A percentile compares a stretch with the other conserved stretches of the same genome.
Conservation (phyloP, 2,329 filamentous ascomycete genomes). For the Ceratocystiopsis brevicomis region DNA sequence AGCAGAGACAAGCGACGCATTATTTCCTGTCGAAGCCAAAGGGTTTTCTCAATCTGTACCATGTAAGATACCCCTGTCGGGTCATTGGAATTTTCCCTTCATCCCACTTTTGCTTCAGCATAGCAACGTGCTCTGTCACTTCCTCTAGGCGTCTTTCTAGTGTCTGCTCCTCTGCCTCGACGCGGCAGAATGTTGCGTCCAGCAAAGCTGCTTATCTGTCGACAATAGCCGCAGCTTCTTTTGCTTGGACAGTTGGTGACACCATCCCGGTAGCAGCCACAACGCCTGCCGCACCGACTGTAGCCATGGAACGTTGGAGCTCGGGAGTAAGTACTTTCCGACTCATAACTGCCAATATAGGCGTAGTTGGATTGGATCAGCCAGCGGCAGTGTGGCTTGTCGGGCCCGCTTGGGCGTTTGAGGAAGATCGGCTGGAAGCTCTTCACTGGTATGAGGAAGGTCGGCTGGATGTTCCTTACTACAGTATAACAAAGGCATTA, state of each 20-base stretch:
- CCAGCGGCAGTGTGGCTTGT: no score
- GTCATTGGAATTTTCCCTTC: neutral
- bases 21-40: neutral
- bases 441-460: no score
- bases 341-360: neutral
- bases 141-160: neutral
- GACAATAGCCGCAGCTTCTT: neutral
- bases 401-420: no score
- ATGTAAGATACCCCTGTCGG: neutral
- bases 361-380: neutral
- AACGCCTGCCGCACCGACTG: neutral
- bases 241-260: neutral
- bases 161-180: neutral
- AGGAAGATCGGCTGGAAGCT: no score
- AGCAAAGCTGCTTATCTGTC: neutral
- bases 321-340: neutral
- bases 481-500: no score
- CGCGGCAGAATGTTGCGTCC: neutral
- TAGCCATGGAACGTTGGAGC: neutral
- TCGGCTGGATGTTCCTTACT: no score
- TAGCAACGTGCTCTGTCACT: neutral
- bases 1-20: slow-evolving; percentile 1
- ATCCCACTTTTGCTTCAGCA: neutral
- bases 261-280: neutral
- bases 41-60: neutral